Percentiles rank a stretch among this genome's conserved stretches.
Conservation (phyloP, 1,284 basidiomycete genomes). For the Exsudoporus floridanus region DNA sequence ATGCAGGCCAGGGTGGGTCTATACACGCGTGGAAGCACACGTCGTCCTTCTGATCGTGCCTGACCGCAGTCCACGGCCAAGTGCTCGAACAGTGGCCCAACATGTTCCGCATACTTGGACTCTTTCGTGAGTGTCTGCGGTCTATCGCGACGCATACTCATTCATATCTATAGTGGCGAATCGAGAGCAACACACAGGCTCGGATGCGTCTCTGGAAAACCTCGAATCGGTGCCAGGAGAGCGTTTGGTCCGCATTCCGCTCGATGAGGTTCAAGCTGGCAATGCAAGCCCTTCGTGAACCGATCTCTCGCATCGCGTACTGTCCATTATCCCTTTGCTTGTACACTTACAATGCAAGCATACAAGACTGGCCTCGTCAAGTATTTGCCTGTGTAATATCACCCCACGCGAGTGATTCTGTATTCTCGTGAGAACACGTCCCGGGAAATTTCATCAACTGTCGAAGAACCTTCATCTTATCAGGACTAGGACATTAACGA, state of each 20-base stretch:
- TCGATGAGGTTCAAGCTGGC: constrained; percentile 33
- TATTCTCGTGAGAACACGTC: neutral
- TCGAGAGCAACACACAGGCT: constrained; percentile 18
- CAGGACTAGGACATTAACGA: neutral
- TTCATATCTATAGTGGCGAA: constrained; percentile 26
- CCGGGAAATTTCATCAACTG: neutral
- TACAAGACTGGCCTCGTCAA: neutral
- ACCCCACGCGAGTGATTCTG: neutral
- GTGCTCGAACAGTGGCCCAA: constrained; percentile 78
- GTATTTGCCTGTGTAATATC: neutral
- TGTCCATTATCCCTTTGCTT: neutral
- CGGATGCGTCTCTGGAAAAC: constrained; percentile 5
- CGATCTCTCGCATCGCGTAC: neutral
- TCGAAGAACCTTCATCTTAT: neutral
- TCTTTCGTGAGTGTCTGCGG: constrained; percentile 52
- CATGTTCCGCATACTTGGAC: constrained; percentile 72
- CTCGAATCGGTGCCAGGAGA: constrained; percentile 23
- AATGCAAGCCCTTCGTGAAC: constrained; percentile 13
- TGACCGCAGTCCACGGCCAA: constrained; percentile 61
- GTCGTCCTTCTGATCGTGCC: constrained; percentile 1
- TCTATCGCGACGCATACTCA: neutral
- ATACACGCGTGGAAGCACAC: neutral
- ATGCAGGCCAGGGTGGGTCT: constrained; percentile 62
- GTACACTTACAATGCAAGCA: neutral
- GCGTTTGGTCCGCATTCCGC: constrained; percentile 32